Conservation (phyloP, 2,329 filamentous ascomycete genomes). For the Curvularia eragrostidis region DNA sequence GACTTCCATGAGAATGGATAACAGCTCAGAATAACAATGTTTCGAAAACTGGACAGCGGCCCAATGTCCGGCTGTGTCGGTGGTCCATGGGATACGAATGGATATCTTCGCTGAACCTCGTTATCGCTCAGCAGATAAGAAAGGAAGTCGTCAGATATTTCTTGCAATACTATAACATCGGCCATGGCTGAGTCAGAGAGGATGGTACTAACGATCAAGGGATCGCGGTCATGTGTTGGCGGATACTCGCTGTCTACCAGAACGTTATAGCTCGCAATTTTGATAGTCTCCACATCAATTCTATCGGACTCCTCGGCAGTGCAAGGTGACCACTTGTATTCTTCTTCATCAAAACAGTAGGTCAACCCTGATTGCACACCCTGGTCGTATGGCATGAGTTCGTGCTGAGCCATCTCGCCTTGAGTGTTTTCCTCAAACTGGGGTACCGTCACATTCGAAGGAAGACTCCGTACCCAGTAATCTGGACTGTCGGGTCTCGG, state of each 20-base stretch:
- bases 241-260: conserved; percentile 51
- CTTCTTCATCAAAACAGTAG: conserved; percentile 37
- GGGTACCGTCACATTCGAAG: not conserved
- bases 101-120: conserved; percentile 58
- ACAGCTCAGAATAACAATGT: conserved; percentile 66
- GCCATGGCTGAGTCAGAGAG: conserved; percentile 43
- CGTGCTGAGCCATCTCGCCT: conserved; percentile 1
- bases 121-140: conserved; percentile 59
- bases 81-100: conserved; percentile 65
- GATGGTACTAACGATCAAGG: conserved; percentile 46
- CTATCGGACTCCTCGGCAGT: not conserved
- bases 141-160: conserved; percentile 70
- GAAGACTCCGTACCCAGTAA: conserved; percentile 21
- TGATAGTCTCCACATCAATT: conserved; percentile 26
- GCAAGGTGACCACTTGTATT: conserved; percentile 32
- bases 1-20: conserved; percentile 63
- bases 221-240: conserved; percentile 47
- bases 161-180: conserved; percentile 60
- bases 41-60: conserved; percentile 66
- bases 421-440: conserved; percentile 8
- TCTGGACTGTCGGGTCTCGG: conserved; percentile 13
- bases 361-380: conserved; percentile 36
- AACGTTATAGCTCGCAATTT: conserved; percentile 55
- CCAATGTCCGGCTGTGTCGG: conserved; percentile 60
- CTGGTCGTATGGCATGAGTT: conserved; percentile 13